These are phyloP conservation scores for Fusarium clavum DNA, from an alignment of 2,329 filamentous ascomycete species.

Conservation along the genomic window DNA sequence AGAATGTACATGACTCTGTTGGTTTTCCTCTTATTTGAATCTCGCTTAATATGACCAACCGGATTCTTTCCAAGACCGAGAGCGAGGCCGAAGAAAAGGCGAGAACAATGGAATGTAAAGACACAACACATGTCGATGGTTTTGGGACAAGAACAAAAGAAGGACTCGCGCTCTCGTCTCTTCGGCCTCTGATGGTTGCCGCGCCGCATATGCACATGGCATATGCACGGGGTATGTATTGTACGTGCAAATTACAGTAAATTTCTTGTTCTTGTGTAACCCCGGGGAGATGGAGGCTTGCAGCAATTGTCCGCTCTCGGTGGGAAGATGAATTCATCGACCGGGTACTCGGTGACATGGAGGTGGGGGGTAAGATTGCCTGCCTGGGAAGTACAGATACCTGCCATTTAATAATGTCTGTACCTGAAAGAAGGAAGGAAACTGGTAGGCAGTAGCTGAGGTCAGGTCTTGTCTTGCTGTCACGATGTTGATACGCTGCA, in stretches of 20 bases:
- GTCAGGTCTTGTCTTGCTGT: neutral
- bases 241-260: neutral
- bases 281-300: constrained; percentile 35
- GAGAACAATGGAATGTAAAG: constrained; percentile 1
- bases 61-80: neutral
- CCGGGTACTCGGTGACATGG: constrained; percentile 34
- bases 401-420: neutral
- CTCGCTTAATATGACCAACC: neutral
- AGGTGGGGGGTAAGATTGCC: constrained; percentile 14
- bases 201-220: neutral
- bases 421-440: neutral
- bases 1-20: neutral
- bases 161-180: constrained; percentile 22
- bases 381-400: neutral
- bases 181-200: constrained; percentile 21
- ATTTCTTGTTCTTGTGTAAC: constrained; percentile 15
- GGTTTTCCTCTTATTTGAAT: neutral
- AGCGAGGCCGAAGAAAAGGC: constrained; percentile 5
- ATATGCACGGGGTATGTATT: neutral
- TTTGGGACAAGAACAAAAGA: neutral
- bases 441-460: neutral
- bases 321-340: constrained; percentile 15
- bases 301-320: constrained; percentile 32
- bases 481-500: neutral
- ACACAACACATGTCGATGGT: neutral